Percentiles rank a stretch among this genome's conserved stretches.
Conservation (phyloP, 2,329 filamentous ascomycete genomes). For the Sclerotinia minor region DNA sequence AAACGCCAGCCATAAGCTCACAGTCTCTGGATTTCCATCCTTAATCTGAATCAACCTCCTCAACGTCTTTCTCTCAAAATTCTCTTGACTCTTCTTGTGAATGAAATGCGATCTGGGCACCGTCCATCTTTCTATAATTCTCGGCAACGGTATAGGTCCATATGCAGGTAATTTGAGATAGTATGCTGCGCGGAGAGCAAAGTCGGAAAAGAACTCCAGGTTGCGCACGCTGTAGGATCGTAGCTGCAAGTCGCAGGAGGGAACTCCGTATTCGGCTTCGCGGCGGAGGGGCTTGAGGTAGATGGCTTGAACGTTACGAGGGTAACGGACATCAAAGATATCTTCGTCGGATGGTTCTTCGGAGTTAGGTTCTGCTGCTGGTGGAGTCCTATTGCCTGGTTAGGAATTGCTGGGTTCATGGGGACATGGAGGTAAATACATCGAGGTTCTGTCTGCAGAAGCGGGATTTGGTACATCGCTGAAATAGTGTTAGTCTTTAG, state of each 20-base stretch:
- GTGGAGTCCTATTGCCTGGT: constrained; percentile 22
- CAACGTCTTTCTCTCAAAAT: constrained; percentile 89
- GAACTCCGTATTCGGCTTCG: constrained; percentile 71
- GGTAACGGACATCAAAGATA: constrained; percentile 55
- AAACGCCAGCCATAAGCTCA: constrained; percentile 91
- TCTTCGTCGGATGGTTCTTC: constrained; percentile 15
- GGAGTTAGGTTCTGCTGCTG: neutral
- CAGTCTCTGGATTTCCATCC: constrained; percentile 84
- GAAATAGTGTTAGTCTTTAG: neutral
- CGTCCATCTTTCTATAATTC: constrained; percentile 90
- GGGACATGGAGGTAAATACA: constrained; percentile 4
- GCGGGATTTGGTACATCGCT: constrained; percentile 11
- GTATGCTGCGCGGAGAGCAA: constrained; percentile 90
- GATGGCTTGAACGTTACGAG: constrained; percentile 78
- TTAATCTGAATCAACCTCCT: constrained; percentile 87
- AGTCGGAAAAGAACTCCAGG: constrained; percentile 92
- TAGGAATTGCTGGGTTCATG: constrained; percentile 7
- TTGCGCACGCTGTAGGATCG: constrained; percentile 89
- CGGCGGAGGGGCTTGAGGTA: constrained; percentile 83
- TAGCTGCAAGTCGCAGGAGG: constrained; percentile 86
- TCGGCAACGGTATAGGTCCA: constrained; percentile 82
- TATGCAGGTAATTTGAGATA: constrained; percentile 84
- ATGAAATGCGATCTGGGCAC: constrained; percentile 88
- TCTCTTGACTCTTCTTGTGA: constrained; percentile 96
- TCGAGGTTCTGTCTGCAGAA: constrained; percentile 8